phyloP scores from a whole-genome alignment of 192 early-diverging fungal genomes.

The Coemansia sp. region DNA sequence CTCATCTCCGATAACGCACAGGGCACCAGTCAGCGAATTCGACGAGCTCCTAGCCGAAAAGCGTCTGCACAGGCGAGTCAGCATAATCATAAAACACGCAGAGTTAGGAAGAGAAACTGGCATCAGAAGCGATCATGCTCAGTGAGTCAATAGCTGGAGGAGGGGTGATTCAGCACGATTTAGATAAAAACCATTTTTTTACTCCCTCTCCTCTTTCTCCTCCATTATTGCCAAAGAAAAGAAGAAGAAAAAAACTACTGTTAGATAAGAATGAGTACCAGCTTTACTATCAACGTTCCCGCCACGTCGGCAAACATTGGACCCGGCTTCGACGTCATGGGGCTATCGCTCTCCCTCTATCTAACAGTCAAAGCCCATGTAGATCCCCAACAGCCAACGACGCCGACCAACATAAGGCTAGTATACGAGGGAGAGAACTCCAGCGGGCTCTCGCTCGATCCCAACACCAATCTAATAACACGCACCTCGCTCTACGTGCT shows the following conservation, averaged over 20 bases:
- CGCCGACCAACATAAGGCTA: conserved; percentile 47
- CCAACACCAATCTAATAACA: conserved; percentile 84
- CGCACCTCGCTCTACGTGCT: conserved; percentile 90
- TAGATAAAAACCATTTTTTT: not conserved
- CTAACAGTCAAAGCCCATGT: conserved; percentile 66
- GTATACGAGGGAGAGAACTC: conserved; percentile 48
- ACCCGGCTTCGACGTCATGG: conserved; percentile 95
- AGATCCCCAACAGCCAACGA: not conserved
- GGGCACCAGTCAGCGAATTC: conserved; percentile 39
- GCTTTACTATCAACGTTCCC: conserved; percentile 72
- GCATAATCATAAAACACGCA: not conserved
- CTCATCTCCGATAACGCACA: conserved; percentile 72
- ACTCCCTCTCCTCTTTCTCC: not conserved
- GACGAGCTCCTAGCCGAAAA: not conserved
- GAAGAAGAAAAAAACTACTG: not conserved
- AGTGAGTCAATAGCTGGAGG: too few species aligned
- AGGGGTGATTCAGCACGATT: too few species aligned
- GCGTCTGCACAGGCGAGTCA: not conserved
- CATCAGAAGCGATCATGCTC: not conserved
- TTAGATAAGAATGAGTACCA: conserved; percentile 2
- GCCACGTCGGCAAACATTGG: conserved; percentile 98
- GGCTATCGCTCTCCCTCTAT: conserved; percentile 85
- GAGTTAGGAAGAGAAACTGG: not conserved
- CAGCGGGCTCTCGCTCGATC: conserved; percentile 75
- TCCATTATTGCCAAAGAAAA: too few species aligned